Evolutionary conservation across 2,329 filamentous ascomycete species (phyloP).

Genomic region (Phyllosticta paracitricarpa): DNA sequence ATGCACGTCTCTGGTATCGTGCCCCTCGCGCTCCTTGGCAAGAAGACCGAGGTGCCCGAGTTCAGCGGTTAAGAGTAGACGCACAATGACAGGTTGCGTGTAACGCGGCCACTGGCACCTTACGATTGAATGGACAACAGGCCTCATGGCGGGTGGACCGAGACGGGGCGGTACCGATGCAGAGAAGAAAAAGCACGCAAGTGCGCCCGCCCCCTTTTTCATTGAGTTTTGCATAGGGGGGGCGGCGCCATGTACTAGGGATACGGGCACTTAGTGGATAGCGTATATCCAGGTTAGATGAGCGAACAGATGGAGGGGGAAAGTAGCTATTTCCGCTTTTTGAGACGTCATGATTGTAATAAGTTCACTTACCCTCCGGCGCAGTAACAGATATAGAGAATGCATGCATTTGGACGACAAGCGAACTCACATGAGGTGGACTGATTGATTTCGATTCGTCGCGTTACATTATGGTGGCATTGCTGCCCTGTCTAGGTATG

Average conservation of each 20-base stretch:
- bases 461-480: not conserved
- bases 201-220: not conserved
- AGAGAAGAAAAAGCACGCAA: not conserved
- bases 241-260: not conserved
- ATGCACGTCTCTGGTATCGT: slow-evolving; percentile 94
- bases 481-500: not conserved
- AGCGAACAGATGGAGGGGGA: not conserved
- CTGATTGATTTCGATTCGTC: no score
- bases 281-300: not conserved
- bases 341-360: not conserved
- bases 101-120: not conserved
- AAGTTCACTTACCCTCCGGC: not conserved
- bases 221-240: not conserved
- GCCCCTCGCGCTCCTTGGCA: slow-evolving; percentile 68
- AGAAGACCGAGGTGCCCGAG: slow-evolving; percentile 51
- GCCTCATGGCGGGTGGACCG: not conserved
- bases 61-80: slow-evolving; percentile 39
- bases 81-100: not conserved
- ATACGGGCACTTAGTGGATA: not conserved
- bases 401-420: not conserved
- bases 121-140: not conserved
- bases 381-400: not conserved
- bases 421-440: no score
- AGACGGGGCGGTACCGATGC: not conserved
- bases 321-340: not conserved